Base-by-base conservation (phyloP, 1,139 yeast species). In the Candida gigantensis region DNA sequence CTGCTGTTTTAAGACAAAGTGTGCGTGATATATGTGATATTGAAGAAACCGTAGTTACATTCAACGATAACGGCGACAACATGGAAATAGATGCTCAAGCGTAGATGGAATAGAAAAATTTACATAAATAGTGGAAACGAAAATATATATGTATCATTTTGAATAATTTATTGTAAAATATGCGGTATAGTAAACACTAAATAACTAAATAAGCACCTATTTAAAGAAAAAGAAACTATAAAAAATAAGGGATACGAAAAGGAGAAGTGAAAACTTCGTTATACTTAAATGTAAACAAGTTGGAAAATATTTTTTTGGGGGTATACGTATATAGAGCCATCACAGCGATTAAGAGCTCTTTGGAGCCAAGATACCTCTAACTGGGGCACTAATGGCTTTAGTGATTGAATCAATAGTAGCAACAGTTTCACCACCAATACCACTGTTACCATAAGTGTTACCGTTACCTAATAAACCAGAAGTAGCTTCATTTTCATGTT, bases 71-170 rank as follows among this genome's bases (percentile, higher is more conserved):
- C 24, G 60, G 57, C 30, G 80, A 77, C 44, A 75, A 76, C 28
- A 85, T 85, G 94, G 94, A 84, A 54, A 80, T 85, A 26, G 95
- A 85, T 60, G 80, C 77, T 34, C 76, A 58, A 12, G 36, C 35
- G 6, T 41, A 31, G 28, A 10, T 24, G 11, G 27, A 17, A 11
- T 30, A 24, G n/a, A 15, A 11, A 21, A 9, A 13, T 14, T 6
- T 6, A 13, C n/a, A 6, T 5, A 14, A 19, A 15, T 13, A 14
- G 13, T 11, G 13, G n/a, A 11, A 12, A 28, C 15, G 24, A 3
- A 12, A 19, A 10, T 28, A 28, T 15, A 20, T 20, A 18, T 12
- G 11, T 20, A 16, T 20, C 16, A 24, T 20, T 19, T 24, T 19
- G 34, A 8, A 20, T 24, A 15, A 28, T n/a, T 20, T n/a, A 20